Base-by-base conservation (phyloP, 2,329 filamentous ascomycete species). In the Canariomyces notabilis region DNA sequence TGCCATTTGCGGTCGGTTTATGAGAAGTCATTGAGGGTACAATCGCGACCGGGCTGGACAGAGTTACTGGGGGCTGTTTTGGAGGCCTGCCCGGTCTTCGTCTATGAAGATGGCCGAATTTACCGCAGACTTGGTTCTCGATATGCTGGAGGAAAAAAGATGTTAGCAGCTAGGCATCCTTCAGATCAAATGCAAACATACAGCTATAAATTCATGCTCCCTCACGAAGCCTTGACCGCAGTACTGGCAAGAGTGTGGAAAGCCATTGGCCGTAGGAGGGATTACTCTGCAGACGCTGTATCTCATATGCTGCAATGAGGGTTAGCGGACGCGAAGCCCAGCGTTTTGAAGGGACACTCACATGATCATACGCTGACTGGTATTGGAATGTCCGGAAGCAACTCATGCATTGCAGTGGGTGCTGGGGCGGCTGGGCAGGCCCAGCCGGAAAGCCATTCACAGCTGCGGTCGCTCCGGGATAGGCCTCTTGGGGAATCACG, bases 101-200 rank as follows among this genome's bases (percentile, higher is more conserved):
- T 14, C 15, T 8, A 33, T 8, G 16, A n/a, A n/a, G n/a, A n/a
- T 31, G 44, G 21, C 38, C 32, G 46, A 70, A 69, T 3, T 61
- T 53, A n/a, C 74, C 73, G 51, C 76, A 80, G 2, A 76, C 69
- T 3, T 61, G 57, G 43, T 68, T 69, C 31, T 64, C 60, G 0
- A 58, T 49, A 49, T 79, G 76, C 59, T 62, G n/a, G n/a, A n/a
- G n/a, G n/a, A 33, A 2, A 39, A 11, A 16, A 23, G 15, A 15
- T 6, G 36, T 53, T 18, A 56, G 50, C n/a, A 9, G 21, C 16
- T 14, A 7, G 16, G 21, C 21, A 59, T 21, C 31, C 2, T 21
- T 14, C 6, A 11, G 21, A 7, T 11, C 14, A 15, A 23, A 19
- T 12, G 11, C 18, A 2, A 32, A 45, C 53, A 22, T 51, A 52